phyloP scores from a whole-genome alignment of 768 basidiomycete genomes.

The Macrolepiota fuliginosa region DNA sequence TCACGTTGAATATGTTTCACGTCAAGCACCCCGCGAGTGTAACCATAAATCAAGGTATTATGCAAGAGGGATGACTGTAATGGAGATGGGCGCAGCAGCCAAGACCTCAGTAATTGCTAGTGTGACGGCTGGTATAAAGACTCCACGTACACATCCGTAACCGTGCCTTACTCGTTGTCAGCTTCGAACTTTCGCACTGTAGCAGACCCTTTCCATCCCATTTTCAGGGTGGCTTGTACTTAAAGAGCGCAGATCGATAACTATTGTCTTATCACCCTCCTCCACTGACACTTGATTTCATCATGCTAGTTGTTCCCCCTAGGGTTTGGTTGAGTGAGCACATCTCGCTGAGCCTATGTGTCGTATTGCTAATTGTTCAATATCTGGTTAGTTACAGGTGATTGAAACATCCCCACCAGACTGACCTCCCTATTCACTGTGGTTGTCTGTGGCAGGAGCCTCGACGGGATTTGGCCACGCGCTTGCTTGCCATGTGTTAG shows the following conservation, averaged over 20 bases:
- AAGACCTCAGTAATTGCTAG: too few relatives aligned
- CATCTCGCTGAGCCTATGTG: too few relatives aligned
- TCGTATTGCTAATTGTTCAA: background rate
- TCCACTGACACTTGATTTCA: background rate
- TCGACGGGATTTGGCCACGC: conserved; percentile 36
- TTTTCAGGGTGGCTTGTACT: background rate
- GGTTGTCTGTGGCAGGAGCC: conserved; percentile 8
- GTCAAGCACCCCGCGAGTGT: too few relatives aligned
- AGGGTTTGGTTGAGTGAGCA: conserved; percentile 8
- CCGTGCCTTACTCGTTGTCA: too few relatives aligned
- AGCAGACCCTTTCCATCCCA: background rate
- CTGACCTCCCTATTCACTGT: background rate
- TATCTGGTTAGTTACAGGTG: background rate
- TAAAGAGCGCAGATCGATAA: background rate
- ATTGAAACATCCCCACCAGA: background rate
- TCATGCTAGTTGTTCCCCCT: background rate
- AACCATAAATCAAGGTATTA: too few relatives aligned
- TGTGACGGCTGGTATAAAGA: too few relatives aligned
- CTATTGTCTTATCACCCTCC: background rate
- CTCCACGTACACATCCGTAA: too few relatives aligned
- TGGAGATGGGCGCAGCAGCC: background rate
- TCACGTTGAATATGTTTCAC: too few relatives aligned
- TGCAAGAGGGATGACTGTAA: background rate
- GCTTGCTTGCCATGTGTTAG: conserved; percentile 31
- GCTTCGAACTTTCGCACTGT: too few relatives aligned